Percentiles rank a stretch among this genome's conserved stretches.
Evolutionary conservation across 495 filamentous ascomycete genomes (phyloP).

Genomic region (Talaromyces nanjingensis): DNA sequence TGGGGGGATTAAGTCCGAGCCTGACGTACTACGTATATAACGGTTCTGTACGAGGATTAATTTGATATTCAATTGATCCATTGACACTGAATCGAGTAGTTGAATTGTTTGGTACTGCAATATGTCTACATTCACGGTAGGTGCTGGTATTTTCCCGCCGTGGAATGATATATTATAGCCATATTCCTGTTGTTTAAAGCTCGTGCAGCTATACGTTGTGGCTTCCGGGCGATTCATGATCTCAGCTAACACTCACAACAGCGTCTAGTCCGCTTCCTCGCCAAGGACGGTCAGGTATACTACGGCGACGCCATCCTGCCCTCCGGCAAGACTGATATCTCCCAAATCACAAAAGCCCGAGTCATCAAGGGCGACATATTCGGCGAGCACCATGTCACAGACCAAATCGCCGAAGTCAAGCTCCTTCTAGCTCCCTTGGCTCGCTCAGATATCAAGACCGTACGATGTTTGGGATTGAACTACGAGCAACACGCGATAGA

Average conservation of each 20-base stretch:
- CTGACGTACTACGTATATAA: neutral
- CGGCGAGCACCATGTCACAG: constrained; percentile 61
- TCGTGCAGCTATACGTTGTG: no score
- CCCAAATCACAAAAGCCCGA: constrained; percentile 56
- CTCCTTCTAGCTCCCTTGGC: constrained; percentile 64
- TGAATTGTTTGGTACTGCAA: neutral
- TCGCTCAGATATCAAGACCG: constrained; percentile 59
- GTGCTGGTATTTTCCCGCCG: constrained; percentile 1
- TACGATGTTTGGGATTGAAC: constrained; percentile 76
- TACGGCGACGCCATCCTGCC: constrained; percentile 82
- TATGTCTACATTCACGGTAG: constrained; percentile 36
- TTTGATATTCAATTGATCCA: neutral
- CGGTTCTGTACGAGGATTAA: neutral
- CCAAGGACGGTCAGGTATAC: constrained; percentile 67
- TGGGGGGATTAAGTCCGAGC: neutral
- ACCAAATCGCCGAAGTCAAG: constrained; percentile 58
- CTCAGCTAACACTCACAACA: constrained; percentile 19
- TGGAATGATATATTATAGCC: neutral
- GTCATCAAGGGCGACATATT: constrained; percentile 72
- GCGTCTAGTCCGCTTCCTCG: constrained; percentile 75
- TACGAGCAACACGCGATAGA: constrained; percentile 78
- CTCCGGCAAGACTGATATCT: constrained; percentile 56
- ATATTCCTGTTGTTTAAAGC: neutral
- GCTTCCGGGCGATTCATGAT: neutral
- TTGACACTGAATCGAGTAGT: neutral